Evolutionary conservation across 2,329 filamentous ascomycete genomes (phyloP).

Genomic region (Aspergillus calidoustus): DNA sequence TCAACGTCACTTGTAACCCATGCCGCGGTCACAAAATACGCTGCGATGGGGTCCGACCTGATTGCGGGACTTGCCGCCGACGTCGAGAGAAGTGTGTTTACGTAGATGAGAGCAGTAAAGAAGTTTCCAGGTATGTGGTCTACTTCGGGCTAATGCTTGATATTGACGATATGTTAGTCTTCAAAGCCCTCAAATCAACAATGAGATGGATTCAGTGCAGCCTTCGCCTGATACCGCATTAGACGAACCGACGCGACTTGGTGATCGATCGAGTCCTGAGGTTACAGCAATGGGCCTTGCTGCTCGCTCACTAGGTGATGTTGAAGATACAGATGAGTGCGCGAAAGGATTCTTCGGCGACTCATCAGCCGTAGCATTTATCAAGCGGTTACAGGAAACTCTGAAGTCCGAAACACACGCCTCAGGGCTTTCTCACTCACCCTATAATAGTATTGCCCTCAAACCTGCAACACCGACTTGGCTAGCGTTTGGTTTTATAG

Average conservation of each 20-base stretch:
- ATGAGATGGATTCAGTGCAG: neutral
- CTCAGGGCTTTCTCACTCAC: neutral
- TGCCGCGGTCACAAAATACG: slow-evolving; percentile 14
- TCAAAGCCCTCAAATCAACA: neutral
- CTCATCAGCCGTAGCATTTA: neutral
- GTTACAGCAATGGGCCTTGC: neutral
- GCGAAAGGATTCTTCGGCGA: neutral
- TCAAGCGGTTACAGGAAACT: neutral
- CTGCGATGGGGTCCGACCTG: slow-evolving; percentile 13
- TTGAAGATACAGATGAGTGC: neutral
- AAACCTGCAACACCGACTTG: neutral
- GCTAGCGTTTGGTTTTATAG: slow-evolving; percentile 5
- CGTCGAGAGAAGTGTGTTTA: slow-evolving; percentile 8
- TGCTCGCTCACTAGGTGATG: neutral
- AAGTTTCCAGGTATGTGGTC: neutral
- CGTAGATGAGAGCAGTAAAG: neutral
- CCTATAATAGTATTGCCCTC: neutral
- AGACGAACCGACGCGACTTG: neutral
- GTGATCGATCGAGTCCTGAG: neutral
- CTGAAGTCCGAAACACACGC: neutral
- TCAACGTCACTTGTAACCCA: neutral
- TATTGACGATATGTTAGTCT: neutral
- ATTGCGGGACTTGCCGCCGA: slow-evolving; percentile 11
- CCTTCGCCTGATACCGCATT: neutral
- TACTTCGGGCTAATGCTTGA: neutral